Percentiles rank a stretch among this genome's conserved stretches.
Evolutionary conservation across 2,329 filamentous ascomycete species (phyloP).

Genomic region (Monosporascus sp.): DNA sequence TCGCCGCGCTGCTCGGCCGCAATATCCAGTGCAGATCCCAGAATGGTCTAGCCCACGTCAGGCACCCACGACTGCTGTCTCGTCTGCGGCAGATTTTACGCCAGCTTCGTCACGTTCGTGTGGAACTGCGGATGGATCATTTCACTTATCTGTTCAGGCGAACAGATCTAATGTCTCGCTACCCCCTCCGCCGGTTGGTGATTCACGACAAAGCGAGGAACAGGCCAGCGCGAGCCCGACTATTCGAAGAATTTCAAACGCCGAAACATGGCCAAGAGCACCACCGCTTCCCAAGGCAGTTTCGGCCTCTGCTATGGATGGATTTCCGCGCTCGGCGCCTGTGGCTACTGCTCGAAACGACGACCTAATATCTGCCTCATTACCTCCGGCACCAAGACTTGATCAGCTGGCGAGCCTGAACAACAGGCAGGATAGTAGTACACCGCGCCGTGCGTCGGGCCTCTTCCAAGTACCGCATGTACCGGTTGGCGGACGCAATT

Average conservation of each 20-base stretch:
- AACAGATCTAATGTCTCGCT: slow-evolving; percentile 10
- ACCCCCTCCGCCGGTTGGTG: slow-evolving; percentile 7
- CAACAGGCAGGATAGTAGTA: slow-evolving; percentile 31
- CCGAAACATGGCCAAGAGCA: slow-evolving; percentile 43
- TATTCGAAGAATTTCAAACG: slow-evolving; percentile 25
- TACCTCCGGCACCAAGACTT: slow-evolving; percentile 33
- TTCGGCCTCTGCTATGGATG: slow-evolving; percentile 18
- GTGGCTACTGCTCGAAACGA: slow-evolving; percentile 24
- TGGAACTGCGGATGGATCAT: slow-evolving; percentile 8
- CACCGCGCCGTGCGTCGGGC: slow-evolving; percentile 38
- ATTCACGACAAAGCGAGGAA: slow-evolving; percentile 4
- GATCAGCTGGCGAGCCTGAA: slow-evolving; percentile 35
- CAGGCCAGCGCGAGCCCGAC: slow-evolving; percentile 8
- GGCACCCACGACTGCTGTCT: slow-evolving; percentile 15
- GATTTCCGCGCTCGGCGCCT: slow-evolving; percentile 38
- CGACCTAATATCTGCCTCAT: slow-evolving; percentile 27
- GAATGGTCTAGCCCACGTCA: slow-evolving; percentile 14
- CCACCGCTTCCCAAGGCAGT: slow-evolving; percentile 18
- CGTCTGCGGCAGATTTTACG: slow-evolving; percentile 17
- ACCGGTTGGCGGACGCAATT: slow-evolving; percentile 30
- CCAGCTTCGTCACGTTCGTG: slow-evolving; percentile 17
- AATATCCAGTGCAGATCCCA: slow-evolving; percentile 12
- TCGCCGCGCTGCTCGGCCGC: slow-evolving; percentile 14
- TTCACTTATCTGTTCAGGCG: slow-evolving; percentile 8
- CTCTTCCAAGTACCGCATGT: slow-evolving; percentile 37